These are phyloP conservation scores for Schizopora paradoxa DNA, from an alignment of 1,284 basidiomycete species.

Conservation along the genomic window DNA sequence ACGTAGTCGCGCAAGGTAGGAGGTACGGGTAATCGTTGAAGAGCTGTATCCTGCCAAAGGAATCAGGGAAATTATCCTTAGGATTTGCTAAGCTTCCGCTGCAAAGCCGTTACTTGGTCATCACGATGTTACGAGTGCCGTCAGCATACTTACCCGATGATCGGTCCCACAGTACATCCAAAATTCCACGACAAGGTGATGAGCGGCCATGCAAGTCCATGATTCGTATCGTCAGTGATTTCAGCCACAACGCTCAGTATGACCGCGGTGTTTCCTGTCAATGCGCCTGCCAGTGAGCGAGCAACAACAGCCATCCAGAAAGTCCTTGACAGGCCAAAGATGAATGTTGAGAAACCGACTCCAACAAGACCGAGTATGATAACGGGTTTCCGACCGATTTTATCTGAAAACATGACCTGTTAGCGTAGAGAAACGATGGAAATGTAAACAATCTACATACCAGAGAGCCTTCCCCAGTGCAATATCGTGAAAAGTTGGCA, in stretches of 20 bases:
- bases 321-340: slow-evolving; percentile 26
- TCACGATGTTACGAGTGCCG: neutral
- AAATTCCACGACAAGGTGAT: neutral
- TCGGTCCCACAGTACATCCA: neutral
- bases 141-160: neutral
- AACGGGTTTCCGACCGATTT: slow-evolving; percentile 27
- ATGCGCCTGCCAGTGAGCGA: slow-evolving; percentile 23
- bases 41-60: neutral
- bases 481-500: slow-evolving; percentile 20
- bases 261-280: slow-evolving; percentile 24
- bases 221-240: slow-evolving; percentile 23
- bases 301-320: slow-evolving; percentile 21
- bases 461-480: slow-evolving; percentile 23
- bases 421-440: neutral
- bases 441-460: slow-evolving; percentile 6
- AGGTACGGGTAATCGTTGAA: neutral
- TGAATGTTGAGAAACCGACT: slow-evolving; percentile 22
- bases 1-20: neutral
- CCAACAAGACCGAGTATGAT: slow-evolving; percentile 26
- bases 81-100: neutral
- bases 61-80: neutral
- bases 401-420: slow-evolving; percentile 16
- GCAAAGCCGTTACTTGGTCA: neutral
- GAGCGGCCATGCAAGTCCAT: neutral
- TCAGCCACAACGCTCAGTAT: slow-evolving; percentile 19